Percentiles rank a stretch among this genome's conserved stretches.
These are phyloP conservation scores for Boletus smithii DNA, from an alignment of 1,284 basidiomycete species.

Conservation along the genomic window DNA sequence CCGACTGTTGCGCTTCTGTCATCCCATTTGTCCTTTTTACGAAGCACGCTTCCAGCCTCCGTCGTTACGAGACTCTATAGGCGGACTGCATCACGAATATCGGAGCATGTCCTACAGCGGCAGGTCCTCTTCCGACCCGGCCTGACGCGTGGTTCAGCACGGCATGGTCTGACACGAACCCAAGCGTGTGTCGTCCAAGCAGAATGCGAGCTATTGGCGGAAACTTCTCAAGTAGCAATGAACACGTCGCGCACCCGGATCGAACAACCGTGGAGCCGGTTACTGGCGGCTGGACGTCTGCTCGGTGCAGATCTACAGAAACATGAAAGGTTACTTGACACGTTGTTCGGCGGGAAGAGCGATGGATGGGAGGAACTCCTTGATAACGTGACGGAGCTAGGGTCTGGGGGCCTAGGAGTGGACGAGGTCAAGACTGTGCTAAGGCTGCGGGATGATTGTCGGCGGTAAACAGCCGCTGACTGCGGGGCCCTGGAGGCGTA, in stretches of 20 bases:
- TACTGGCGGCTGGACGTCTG: conserved; percentile 66
- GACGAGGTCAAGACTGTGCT: conserved; percentile 32
- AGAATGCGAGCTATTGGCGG: conserved; percentile 77
- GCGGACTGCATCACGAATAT: conserved; percentile 59
- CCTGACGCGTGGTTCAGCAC: conserved; percentile 40
- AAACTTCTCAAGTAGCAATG: conserved; percentile 64
- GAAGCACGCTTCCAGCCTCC: conserved; percentile 54
- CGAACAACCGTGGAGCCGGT: conserved; percentile 69
- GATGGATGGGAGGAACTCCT: conserved; percentile 31
- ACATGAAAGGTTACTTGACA: conserved; percentile 12
- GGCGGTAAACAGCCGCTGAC: conserved; percentile 1
- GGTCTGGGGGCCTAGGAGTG: conserved; percentile 19
- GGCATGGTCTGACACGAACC: conserved; percentile 42
- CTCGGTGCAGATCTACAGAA: conserved; percentile 47
- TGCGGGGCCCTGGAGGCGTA: background rate
- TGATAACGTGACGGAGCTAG: conserved; percentile 28
- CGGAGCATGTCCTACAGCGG: conserved; percentile 77
- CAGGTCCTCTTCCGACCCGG: conserved; percentile 75
- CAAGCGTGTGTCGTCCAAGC: conserved; percentile 47
- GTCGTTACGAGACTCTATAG: conserved; percentile 64
- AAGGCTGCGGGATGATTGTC: conserved; percentile 30
- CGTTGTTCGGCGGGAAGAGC: conserved; percentile 16
- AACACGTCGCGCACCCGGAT: conserved; percentile 40
- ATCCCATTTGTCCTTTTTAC: conserved; percentile 65
- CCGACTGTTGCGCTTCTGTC: conserved; percentile 70